Conservation (phyloP, 768 basidiomycete species). For the Lentinula edodes region DNA sequence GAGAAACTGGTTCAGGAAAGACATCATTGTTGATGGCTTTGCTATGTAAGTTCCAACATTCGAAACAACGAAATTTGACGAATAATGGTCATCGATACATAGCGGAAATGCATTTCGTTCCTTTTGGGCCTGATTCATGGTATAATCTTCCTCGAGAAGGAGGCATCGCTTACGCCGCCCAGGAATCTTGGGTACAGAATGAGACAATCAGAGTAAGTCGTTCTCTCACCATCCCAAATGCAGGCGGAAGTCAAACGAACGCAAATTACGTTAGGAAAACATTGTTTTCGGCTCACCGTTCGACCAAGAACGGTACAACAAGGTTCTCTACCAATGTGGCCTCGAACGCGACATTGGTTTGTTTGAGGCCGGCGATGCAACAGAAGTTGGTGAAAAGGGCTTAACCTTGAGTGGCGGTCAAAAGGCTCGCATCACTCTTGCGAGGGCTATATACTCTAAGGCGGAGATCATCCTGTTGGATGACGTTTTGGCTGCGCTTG, state of each 20-base stretch:
- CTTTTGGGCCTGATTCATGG: conserved; percentile 48
- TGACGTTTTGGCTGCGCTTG: conserved; percentile 64
- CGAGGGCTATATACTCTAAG: conserved; percentile 41
- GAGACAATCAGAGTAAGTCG: conserved; percentile 56
- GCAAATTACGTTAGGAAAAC: conserved; percentile 47
- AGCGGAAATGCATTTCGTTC: conserved; percentile 66
- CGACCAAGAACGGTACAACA: conserved; percentile 73
- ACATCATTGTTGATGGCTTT: conserved; percentile 63
- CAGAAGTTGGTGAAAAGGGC: conserved; percentile 71
- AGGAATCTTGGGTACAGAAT: conserved; percentile 84
- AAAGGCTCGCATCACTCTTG: conserved; percentile 37
- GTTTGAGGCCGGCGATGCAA: conserved; percentile 61
- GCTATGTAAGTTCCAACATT: conserved; percentile 25
- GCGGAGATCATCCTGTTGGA: conserved; percentile 65
- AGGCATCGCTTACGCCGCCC: conserved; percentile 76
- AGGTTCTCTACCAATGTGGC: conserved; percentile 69
- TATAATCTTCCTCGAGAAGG: conserved; percentile 62
- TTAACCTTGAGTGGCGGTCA: conserved; percentile 52
- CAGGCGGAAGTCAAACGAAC: background rate
- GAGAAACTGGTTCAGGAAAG: conserved; percentile 59
- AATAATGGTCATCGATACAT: background rate
- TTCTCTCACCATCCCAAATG: background rate
- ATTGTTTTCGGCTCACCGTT: conserved; percentile 76
- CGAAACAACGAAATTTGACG: background rate
- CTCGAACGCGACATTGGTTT: conserved; percentile 68